Base-by-base conservation (phyloP, 2,329 filamentous ascomycete species). In the Pseudopyricularia javanii region DNA sequence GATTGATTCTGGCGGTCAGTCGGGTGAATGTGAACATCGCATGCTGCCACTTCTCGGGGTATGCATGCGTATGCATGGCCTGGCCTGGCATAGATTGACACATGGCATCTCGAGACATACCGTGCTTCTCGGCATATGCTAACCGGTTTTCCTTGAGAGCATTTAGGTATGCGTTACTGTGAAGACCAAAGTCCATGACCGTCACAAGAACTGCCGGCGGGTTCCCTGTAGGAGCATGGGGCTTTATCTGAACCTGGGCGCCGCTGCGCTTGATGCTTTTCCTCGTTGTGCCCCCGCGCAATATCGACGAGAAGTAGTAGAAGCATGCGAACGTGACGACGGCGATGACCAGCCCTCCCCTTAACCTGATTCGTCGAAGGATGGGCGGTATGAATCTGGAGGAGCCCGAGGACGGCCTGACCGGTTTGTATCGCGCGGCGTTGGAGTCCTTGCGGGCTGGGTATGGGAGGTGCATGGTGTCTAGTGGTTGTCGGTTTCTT, bases 381-480 rank as follows among this genome's bases (percentile, higher is more conserved):
- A 73, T 62, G 49, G 80, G 64, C 20, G 50, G 50, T 26, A 52
- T 40, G 17, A 20, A 72, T 66, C 57, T 56, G 51, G 5, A 60
- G 60, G 20, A 78, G 66, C 59, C 74, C 17, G 37, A 70, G 62
- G 81, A 71, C 58, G 78, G 75, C 62, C 82, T 76, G 49, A 35
- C 40, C 28, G 79, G 74, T 58, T 76, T 75, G 69, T 88, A 91
- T 30, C 85, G 83, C 59, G 83, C 80, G 59, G 86, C 81, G 64
- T 85, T 82, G 59, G 87, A 91, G 63, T 79, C 82, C 71, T 91
- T 95, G 68, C 90, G 85, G 62, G 88, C 81, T 53, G 90, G 90
- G 61, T 94, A 83, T 58, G 91, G 89, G 75, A 91, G 90, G 68
- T 95, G 91, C 89, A 95, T 93, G 60, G 51, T 56, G 61, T 74